Evolutionary conservation across 2,329 filamentous ascomycete genomes (phyloP), one percentile per base, ranked within the genome.

Genomic region (Stachybotrys elegans): DNA sequence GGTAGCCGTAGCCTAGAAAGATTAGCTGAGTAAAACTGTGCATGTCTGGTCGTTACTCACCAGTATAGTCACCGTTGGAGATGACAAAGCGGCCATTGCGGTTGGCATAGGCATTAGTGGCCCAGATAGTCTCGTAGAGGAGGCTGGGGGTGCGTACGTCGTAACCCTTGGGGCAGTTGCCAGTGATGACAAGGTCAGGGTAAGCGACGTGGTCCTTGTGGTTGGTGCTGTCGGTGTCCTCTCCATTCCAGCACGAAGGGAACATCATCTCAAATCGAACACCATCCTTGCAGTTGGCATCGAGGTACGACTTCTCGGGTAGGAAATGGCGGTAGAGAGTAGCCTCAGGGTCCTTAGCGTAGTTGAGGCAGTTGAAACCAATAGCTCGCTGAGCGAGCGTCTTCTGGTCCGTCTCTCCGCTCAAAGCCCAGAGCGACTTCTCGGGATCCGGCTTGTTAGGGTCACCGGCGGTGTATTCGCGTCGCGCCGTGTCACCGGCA

Each of bases 311-410:
- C 74, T 95, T 94, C 56, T 84, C 78, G 0, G 92, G 91, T 54
- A 96, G 57, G 60, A 79, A 83, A 65, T 95, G 91, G 52, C 91
- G 88, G 64, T 81, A 86, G 27, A 95, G 76, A 13, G 90, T 86
- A 2, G 77, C 75, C 63, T 95, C 90, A 3, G 86, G 71, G 0
- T 65, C 56, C 20, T 66, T 71, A 23, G 55, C 57, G 61, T 96
- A 96, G 78, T 97, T 84, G 48, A 98, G 70, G 67, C 93, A 97
- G 74, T 97, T 97, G 78, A 95, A 95, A 4, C 93, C 92, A 22
- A 96, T 56, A 9, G 91, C 88, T 49, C 91, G 89, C 71, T 95
- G 86, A 41, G 69, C 70, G 29, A 96, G 77, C 42, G 83, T 78
- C 14, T 67, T 63, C 69, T 95, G 90, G 38, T 60, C 66, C 11